Evolutionary conservation across 139 green algal species (phyloP).

Genomic region (Volvox reticuliferus): DNA sequence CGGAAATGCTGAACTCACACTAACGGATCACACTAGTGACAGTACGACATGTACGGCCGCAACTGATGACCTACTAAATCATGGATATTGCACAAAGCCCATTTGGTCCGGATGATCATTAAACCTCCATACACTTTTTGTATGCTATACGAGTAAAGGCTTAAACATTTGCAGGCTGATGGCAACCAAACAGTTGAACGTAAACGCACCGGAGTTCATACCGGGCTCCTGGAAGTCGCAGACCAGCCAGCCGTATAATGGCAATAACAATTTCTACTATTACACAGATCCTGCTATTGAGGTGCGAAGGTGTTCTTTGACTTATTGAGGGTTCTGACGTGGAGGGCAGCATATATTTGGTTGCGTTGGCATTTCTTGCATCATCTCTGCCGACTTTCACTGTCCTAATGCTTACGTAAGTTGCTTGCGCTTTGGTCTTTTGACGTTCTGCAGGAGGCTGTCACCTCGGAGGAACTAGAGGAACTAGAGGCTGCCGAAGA

Average conservation of each 20-base stretch:
- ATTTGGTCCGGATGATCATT: too few species aligned
- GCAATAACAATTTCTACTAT: neutral
- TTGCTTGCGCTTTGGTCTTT: too few species aligned
- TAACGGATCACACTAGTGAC: too few species aligned
- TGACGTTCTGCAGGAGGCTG: constrained; percentile 8
- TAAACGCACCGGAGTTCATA: constrained; percentile 1
- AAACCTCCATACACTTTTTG: too few species aligned
- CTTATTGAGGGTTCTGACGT: too few species aligned
- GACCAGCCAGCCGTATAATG: neutral
- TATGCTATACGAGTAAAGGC: too few species aligned
- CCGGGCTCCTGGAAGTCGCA: neutral
- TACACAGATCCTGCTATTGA: neutral
- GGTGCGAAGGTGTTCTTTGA: neutral
- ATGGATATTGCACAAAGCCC: too few species aligned
- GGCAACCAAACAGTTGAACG: neutral
- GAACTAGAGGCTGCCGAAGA: constrained; percentile 36
- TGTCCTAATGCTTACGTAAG: too few species aligned
- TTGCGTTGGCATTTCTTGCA: neutral
- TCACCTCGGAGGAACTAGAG: constrained; percentile 26
- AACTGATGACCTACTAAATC: too few species aligned
- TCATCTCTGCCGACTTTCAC: neutral
- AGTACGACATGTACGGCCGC: too few species aligned
- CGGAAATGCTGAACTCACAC: too few species aligned
- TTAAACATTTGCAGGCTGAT: too few species aligned
- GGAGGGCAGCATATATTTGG: neutral